Conservation (phyloP, 257 asterid species). For the Gentiana macrophylla region DNA sequence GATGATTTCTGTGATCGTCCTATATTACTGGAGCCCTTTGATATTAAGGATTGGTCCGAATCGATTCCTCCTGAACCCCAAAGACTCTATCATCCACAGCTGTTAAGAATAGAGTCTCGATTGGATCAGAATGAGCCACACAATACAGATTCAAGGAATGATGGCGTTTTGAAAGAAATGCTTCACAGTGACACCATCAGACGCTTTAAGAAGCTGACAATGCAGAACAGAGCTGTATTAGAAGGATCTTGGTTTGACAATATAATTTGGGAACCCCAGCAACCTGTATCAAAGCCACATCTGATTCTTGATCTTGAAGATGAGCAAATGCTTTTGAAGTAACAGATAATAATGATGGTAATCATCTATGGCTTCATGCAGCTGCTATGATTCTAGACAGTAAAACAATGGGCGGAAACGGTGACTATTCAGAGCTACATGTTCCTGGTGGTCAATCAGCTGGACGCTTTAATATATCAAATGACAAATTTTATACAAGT, state of each 20-base stretch:
- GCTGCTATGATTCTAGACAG: slow-evolving; percentile 89
- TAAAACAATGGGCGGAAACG: slow-evolving; percentile 35
- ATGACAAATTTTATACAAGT: slow-evolving; percentile 84
- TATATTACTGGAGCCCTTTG: slow-evolving; percentile 61
- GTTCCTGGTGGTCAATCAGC: slow-evolving; percentile 51
- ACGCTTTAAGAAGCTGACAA: slow-evolving; percentile 60
- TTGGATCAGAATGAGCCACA: slow-evolving; percentile 25
- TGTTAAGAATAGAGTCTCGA: slow-evolving; percentile 67
- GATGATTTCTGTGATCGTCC: slow-evolving; percentile 32
- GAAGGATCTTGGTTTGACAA: slow-evolving; percentile 87
- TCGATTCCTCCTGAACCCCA: slow-evolving; percentile 15
- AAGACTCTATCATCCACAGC: slow-evolving; percentile 68
- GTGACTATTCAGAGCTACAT: slow-evolving; percentile 56
- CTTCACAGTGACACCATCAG: slow-evolving; percentile 41
- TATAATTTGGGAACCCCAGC: slow-evolving; percentile 78
- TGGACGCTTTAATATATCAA: slow-evolving; percentile 82
- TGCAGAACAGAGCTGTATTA: slow-evolving; percentile 64
- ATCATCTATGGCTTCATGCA: slow-evolving; percentile 69
- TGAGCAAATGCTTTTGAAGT: slow-evolving; percentile 95
- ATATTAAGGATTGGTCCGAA: slow-evolving; percentile 23
- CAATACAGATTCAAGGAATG: slow-evolving; percentile 29
- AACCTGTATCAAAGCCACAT: slow-evolving; percentile 56
- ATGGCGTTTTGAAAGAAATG: slow-evolving; percentile 29
- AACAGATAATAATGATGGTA: slow-evolving; percentile 48
- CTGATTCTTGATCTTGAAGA: slow-evolving; percentile 90